Evolutionary conservation across 345 rosid species (phyloP).

Genomic region (Populus deltoides): DNA sequence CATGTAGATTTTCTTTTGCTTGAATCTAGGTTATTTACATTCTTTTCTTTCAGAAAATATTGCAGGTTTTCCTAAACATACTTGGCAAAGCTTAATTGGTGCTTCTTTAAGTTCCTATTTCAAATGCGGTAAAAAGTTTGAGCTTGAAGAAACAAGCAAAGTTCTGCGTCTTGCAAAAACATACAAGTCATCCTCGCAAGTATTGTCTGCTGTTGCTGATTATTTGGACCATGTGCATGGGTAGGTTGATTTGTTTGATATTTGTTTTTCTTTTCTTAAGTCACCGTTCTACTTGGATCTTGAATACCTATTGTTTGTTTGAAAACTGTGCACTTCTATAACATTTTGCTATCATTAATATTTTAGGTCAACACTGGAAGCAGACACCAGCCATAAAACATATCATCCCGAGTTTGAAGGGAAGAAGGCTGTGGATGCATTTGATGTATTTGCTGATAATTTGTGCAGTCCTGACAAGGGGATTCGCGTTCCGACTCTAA

Average conservation of each 20-base stretch:
- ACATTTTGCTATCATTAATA: conserved; percentile 9
- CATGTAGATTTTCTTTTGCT: background rate
- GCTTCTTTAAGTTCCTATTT: conserved; percentile 56
- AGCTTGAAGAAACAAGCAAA: conserved; percentile 44
- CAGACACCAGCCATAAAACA: conserved; percentile 20
- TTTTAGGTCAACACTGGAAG: conserved; percentile 43
- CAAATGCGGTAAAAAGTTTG: conserved; percentile 31
- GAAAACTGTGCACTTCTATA: background rate
- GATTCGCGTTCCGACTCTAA: conserved; percentile 68
- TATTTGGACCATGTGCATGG: conserved; percentile 57
- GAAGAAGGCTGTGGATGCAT: conserved; percentile 43
- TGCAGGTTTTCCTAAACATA: conserved; percentile 45
- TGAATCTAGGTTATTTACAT: conserved; percentile 2
- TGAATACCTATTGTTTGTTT: background rate
- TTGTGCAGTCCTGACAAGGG: conserved; percentile 64
- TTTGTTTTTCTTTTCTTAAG: background rate
- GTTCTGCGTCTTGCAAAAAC: conserved; percentile 55
- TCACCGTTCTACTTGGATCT: background rate
- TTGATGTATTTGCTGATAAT: conserved; percentile 53
- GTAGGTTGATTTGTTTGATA: conserved; percentile 41
- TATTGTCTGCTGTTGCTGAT: conserved; percentile 71
- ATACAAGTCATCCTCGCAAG: conserved; percentile 61
- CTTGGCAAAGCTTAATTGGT: conserved; percentile 75
- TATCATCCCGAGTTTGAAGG: conserved; percentile 48
- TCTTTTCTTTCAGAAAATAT: conserved; percentile 43